Base-by-base conservation (phyloP, 2,329 filamentous ascomycete genomes). In the Cladophialophora exuberans region DNA sequence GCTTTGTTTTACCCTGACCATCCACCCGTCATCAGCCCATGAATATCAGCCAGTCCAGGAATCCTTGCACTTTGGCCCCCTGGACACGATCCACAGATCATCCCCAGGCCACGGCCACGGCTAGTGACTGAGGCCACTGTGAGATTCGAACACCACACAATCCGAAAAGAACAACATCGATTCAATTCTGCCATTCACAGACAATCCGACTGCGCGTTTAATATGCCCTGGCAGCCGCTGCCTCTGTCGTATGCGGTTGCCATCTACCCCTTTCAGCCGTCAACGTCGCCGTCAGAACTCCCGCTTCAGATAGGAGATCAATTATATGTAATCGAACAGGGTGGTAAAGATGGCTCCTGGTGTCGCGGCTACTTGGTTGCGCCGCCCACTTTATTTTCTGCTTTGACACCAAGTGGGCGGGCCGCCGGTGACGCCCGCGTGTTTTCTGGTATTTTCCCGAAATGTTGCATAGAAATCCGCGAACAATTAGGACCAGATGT, bases 211-310 rank as follows among this genome's bases (percentile, higher is more conserved):
- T 54, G 50, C 28, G 30, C 41, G 15, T 26, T 26, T 44, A 62
- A 52, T 75, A 96, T 96, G 92, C 90, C 92, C 83, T 99, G 94
- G 94, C 87, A 89, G 83, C 93, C 94, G 69, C 83, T 99, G 73
- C 90, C 92, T 74, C 97, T 99, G 79, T 94, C 92, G 70, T 99
- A 97, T 79, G 95, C 93, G 66, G 89, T 99, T 73, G 94, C 93
- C 79, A 92, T 87, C 64, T 96, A 92, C 72, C 94, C 94, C 31
- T 99, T 99, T 76, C 82, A 88, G 66, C 89, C 94, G 57, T 87
- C 89, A 57, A 46, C 61, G 22, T 87, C 87, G 62, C 85, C 91
- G 50, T 89, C 91, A 71, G 94, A 99, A 74, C 85, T 99, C 17
- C 94, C 95, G 7, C 87, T 99, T 70, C 92, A 99, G 74, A 90